Evolutionary conservation across 106 monocot genomes (phyloP).

Genomic region (Cymbidium sinense): DNA sequence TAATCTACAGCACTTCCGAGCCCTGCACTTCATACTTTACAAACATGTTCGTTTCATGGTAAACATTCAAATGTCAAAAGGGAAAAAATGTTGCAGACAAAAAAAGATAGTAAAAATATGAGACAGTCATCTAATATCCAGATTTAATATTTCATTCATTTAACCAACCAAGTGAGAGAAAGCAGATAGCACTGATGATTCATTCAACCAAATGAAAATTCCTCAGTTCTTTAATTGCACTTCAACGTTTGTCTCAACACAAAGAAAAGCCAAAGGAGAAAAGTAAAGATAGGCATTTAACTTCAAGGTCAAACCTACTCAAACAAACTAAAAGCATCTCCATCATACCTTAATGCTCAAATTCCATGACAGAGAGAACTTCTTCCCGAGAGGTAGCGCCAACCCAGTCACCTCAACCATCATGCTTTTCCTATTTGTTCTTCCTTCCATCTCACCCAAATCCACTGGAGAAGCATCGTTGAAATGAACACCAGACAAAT

Average conservation of each 20-base stretch:
- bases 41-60: too few species aligned
- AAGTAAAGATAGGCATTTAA: not conserved
- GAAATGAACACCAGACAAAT: conserved; percentile 31
- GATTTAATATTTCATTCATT: not conserved
- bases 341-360: conserved; percentile 37
- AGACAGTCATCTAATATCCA: not conserved
- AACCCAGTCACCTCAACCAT: conserved; percentile 68
- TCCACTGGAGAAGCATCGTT: not conserved
- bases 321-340: not conserved
- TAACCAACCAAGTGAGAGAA: not conserved
- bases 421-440: conserved; percentile 30
- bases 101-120: not conserved
- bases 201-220: not conserved
- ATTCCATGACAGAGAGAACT: conserved; percentile 69
- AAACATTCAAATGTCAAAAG: too few species aligned
- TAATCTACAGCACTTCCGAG: too few species aligned
- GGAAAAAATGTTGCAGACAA: too few species aligned
- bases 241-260: not conserved
- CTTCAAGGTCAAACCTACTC: not conserved
- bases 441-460: conserved; percentile 30
- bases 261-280: not conserved
- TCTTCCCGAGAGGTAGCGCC: conserved; percentile 74
- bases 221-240: not conserved
- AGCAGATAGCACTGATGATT: not conserved
- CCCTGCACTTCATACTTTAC: too few species aligned